Evolutionary conservation across 2,329 filamentous ascomycete species (phyloP).

Genomic region (Fusarium compactum): DNA sequence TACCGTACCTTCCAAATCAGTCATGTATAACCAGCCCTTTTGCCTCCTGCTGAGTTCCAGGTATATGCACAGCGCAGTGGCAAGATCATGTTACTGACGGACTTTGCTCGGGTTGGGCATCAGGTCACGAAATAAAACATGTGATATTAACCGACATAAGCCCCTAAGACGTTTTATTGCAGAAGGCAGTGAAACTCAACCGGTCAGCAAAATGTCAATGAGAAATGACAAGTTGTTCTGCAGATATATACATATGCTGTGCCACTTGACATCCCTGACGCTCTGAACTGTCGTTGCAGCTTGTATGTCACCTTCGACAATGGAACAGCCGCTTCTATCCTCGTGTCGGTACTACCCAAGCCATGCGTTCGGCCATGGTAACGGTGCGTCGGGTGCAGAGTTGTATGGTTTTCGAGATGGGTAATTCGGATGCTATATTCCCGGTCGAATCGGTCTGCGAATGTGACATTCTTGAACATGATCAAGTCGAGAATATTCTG

Average conservation of each 20-base stretch:
- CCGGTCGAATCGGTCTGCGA: neutral
- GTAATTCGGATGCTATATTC: neutral
- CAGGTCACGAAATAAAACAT: slow-evolving; percentile 23
- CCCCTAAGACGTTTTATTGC: slow-evolving; percentile 4
- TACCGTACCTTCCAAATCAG: neutral
- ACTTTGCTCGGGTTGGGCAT: neutral
- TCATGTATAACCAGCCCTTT: neutral
- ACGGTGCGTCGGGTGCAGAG: neutral
- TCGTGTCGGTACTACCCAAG: slow-evolving; percentile 17
- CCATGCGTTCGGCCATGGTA: slow-evolving; percentile 3
- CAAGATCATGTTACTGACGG: slow-evolving; percentile 18
- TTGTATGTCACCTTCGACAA: neutral
- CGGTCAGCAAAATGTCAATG: slow-evolving; percentile 30
- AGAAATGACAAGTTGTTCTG: slow-evolving; percentile 8
- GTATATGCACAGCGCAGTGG: slow-evolving; percentile 1
- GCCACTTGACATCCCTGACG: slow-evolving; percentile 17
- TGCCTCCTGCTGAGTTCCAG: neutral
- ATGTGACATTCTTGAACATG: neutral
- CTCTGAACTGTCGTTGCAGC: slow-evolving; percentile 3
- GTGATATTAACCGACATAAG: slow-evolving; percentile 13
- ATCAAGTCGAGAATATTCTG: neutral
- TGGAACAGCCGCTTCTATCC: slow-evolving; percentile 9
- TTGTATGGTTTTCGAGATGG: neutral
- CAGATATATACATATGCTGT: slow-evolving; percentile 31
- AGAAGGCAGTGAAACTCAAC: slow-evolving; percentile 38